Conservation (phyloP, 352 stramenopile species). For the Blastocystis sp. region DNA sequence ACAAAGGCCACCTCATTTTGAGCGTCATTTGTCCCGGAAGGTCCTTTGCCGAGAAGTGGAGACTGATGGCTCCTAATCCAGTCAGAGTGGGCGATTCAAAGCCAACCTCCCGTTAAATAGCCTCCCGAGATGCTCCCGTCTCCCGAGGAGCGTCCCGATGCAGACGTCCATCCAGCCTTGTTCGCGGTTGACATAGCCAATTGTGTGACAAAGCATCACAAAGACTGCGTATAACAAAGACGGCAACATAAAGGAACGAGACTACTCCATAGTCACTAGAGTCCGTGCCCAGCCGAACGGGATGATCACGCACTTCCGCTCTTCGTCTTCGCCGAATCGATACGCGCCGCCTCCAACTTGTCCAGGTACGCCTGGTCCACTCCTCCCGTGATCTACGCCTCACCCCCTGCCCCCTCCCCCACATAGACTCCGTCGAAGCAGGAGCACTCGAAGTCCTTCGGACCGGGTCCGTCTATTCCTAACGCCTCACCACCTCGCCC, state of each 20-base stretch:
- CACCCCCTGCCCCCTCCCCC: neutral
- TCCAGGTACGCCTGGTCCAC: slow-evolving; percentile 77
- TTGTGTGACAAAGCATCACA: neutral
- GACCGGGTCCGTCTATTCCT: slow-evolving; percentile 77
- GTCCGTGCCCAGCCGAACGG: no score
- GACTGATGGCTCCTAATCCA: slow-evolving; percentile 73
- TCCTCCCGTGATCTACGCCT: slow-evolving; percentile 19
- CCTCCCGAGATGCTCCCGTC: slow-evolving; percentile 13
- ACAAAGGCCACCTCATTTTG: slow-evolving; percentile 76
- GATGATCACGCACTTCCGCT: slow-evolving; percentile 70
- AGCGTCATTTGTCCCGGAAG: slow-evolving; percentile 80
- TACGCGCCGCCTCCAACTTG: slow-evolving; percentile 78
- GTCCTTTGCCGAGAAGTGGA: slow-evolving; percentile 80
- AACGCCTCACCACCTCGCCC: slow-evolving; percentile 12
- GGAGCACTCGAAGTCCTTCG: slow-evolving; percentile 87
- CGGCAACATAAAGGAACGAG: neutral
- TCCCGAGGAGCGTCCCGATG: neutral
- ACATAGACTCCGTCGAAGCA: slow-evolving; percentile 95
- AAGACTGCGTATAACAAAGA: neutral
- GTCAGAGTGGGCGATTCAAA: neutral
- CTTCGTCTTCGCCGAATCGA: slow-evolving; percentile 79
- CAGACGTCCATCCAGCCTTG: slow-evolving; percentile 7
- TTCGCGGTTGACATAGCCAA: slow-evolving; percentile 27
- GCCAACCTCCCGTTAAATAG: slow-evolving; percentile 20
- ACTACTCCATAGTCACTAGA: slow-evolving; percentile 68